Evolutionary conservation across 2,329 filamentous ascomycete genomes (phyloP), one percentile per base, ranked within the genome.

Genomic region (Penicillium corylophilum): DNA sequence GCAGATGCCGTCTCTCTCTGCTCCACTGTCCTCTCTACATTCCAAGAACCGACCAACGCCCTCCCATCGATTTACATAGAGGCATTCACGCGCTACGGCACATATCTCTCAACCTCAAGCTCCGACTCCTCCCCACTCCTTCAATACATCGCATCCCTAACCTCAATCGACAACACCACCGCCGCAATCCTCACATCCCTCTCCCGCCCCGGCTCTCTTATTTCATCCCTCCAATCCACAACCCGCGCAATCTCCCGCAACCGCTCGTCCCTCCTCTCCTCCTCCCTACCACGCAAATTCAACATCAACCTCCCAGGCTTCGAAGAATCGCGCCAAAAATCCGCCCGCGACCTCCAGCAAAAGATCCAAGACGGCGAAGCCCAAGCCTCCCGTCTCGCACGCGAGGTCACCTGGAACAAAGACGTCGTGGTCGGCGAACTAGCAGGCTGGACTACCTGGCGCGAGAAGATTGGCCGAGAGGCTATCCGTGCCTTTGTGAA

Each of bases 391-490:
- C 82, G 84, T 39, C 73, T 96, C n/a, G 86, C 87, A 0, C 84
- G 84, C 46, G 94, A 99, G 71, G 76, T 99, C 49, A 79, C 90
- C 44, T 96, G 94, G 71, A 96, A 92, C 43, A 93, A 96, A 74
- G 90, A 95, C 71, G 90, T 93, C 13, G 93, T 97, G 22, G 93
- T 95, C 6, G 82, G 85, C 1, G 94, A 99, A 74, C 72, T 99
- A 50, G 94, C 94, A 0, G 91, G 89, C 15, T 99, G 94, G 90
- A 92, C 96, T 65, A 90, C 95, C 36, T 83, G 91, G 75, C 85
- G 95, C 65, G 89, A 90, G 60, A 84, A 82, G 64, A 84, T 89
- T 74, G 91, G 89, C 1, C 78, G 85, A 54, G 82, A 82, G 52
- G 89, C 90, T 24, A 82, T 96, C 55, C 83, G 81, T 59, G 85